These are phyloP conservation scores for Deinandra increscens DNA, from an alignment of 129 eudicot genomes.

Conservation along the genomic window DNA sequence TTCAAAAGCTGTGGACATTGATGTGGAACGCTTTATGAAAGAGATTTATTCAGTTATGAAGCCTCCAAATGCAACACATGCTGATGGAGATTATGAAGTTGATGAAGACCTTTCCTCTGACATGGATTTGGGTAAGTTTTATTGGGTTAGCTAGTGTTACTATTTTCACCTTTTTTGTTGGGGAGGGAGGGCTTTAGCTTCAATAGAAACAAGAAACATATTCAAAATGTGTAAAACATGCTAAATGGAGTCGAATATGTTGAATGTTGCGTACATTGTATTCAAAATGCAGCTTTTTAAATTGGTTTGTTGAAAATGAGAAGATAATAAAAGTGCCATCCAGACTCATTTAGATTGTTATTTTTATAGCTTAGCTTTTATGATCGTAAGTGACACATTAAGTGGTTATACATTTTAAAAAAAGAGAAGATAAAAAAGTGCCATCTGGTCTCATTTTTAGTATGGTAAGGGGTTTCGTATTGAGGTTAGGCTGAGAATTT, in stretches of 20 bases:
- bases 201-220: neutral
- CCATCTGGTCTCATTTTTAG: too few relatives aligned
- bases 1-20: constrained; percentile 58
- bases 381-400: neutral
- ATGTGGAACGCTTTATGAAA: constrained; percentile 80
- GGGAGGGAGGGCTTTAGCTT: neutral
- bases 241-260: neutral
- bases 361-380: neutral
- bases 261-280: neutral
- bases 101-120: constrained; percentile 70
- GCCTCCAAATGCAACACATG: constrained; percentile 33
- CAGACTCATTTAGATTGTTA: neutral
- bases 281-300: neutral
- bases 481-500: neutral
- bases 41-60: constrained; percentile 71
- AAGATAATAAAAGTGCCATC: too few relatives aligned
- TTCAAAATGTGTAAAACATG: neutral
- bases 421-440: too few relatives aligned
- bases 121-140: constrained; percentile 70
- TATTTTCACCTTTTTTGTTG: too few relatives aligned
- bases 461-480: too few relatives aligned
- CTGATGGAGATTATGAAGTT: too few relatives aligned
- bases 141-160: neutral
- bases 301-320: neutral
- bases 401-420: too few relatives aligned